phyloP scores from a whole-genome alignment of 306 rosid genomes.

The Pyrus communis region DNA sequence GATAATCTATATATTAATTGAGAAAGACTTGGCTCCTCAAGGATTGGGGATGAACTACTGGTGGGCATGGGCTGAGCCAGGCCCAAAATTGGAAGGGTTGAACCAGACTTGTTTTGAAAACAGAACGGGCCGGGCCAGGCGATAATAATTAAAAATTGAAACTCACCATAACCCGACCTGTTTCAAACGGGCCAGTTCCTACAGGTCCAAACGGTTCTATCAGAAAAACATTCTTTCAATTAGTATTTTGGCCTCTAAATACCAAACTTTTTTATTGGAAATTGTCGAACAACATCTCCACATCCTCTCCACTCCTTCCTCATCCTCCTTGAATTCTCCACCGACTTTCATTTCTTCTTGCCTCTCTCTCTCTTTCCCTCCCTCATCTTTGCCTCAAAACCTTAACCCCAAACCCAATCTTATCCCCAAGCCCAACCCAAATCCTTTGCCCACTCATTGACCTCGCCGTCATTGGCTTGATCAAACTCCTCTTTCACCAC shows the following conservation, averaged over 20 bases:
- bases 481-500: slow-evolving; percentile 51
- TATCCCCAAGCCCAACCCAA: slow-evolving; percentile 20
- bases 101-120: no score
- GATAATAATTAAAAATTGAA: no score
- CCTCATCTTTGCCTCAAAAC: not conserved
- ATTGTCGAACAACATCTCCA: slow-evolving; percentile 21
- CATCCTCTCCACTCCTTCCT: slow-evolving; percentile 23
- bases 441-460: slow-evolving; percentile 48
- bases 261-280: not conserved
- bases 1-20: no score
- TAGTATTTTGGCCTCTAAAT: not conserved
- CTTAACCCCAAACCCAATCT: not conserved
- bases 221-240: not conserved
- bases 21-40: no score
- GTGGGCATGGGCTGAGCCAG: no score
- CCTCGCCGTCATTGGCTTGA: slow-evolving; percentile 41
- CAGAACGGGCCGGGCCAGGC: fast-evolving
- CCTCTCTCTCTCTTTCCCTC: slow-evolving; percentile 9
- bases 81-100: no score
- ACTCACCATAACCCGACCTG: no score
- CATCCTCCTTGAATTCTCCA: slow-evolving; percentile 16
- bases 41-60: no score
- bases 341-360: slow-evolving; percentile 6
- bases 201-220: no score
- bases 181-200: no score